Evolutionary conservation across 768 basidiomycete species (phyloP).

Genomic region (Lyophyllum atratum): DNA sequence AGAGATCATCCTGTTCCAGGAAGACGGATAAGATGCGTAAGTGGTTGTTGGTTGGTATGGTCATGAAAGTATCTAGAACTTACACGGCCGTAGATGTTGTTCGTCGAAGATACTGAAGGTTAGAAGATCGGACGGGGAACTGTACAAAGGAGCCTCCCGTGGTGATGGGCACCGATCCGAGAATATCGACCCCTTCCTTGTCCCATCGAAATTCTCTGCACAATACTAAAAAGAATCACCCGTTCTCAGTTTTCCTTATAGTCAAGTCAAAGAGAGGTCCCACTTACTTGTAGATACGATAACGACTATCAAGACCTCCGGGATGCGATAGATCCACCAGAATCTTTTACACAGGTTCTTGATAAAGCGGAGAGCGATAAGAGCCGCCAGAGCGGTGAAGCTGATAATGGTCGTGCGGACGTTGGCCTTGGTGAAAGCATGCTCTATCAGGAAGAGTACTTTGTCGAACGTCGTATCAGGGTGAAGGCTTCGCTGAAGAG

Average conservation of each 20-base stretch:
- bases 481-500: slow-evolving; percentile 52
- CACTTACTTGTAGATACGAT: slow-evolving; percentile 76
- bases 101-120: slow-evolving; percentile 64
- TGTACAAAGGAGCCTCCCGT: slow-evolving; percentile 65
- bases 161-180: slow-evolving; percentile 74
- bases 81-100: slow-evolving; percentile 88
- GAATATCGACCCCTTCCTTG: slow-evolving; percentile 74
- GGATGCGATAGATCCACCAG: slow-evolving; percentile 78
- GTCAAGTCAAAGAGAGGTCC: not conserved
- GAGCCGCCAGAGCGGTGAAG: slow-evolving; percentile 63
- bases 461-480: slow-evolving; percentile 78
- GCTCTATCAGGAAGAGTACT: slow-evolving; percentile 67
- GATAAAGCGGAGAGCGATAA: slow-evolving; percentile 62
- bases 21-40: not conserved
- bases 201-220: slow-evolving; percentile 77
- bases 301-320: slow-evolving; percentile 90
- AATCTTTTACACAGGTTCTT: slow-evolving; percentile 61
- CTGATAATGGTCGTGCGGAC: slow-evolving; percentile 72
- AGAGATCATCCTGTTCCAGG: slow-evolving; percentile 59
- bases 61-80: slow-evolving; percentile 19
- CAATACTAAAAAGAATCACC: slow-evolving; percentile 50
- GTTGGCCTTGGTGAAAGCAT: slow-evolving; percentile 60
- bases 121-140: slow-evolving; percentile 66
- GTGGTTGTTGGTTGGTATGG: not conserved
- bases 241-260: not conserved